phyloP scores from a whole-genome alignment of 2,329 filamentous ascomycete species.

The Colletotrichum eremochloae region DNA sequence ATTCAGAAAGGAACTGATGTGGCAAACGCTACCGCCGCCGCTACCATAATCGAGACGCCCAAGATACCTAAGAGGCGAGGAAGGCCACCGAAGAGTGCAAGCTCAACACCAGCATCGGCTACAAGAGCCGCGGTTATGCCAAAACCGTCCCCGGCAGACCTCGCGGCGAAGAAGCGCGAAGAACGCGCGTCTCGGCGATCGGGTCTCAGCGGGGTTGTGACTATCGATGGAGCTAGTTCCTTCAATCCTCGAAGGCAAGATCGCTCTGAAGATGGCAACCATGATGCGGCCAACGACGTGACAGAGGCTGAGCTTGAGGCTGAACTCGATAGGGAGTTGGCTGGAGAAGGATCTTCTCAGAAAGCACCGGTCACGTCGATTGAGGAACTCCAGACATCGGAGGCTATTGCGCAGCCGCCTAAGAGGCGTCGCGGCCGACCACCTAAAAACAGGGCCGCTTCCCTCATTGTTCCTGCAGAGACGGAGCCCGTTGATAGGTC shows the following conservation, averaged over 20 bases:
- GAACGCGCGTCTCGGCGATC: slow-evolving; percentile 41
- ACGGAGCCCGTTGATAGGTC: slow-evolving; percentile 25
- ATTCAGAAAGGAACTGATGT: slow-evolving; percentile 43
- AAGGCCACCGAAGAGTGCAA: slow-evolving; percentile 51
- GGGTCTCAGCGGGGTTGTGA: slow-evolving; percentile 26
- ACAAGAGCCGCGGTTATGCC: slow-evolving; percentile 22
- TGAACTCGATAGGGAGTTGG: slow-evolving; percentile 51
- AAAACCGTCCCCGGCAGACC: slow-evolving; percentile 28
- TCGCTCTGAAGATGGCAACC: slow-evolving; percentile 11
- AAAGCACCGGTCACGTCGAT: slow-evolving; percentile 13
- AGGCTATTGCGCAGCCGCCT: slow-evolving; percentile 1
- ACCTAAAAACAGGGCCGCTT: slow-evolving; percentile 27
- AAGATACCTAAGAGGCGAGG: slow-evolving; percentile 45
- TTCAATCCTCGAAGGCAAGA: slow-evolving; percentile 19
- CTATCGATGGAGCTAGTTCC: slow-evolving; percentile 31
- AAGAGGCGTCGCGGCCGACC: slow-evolving; percentile 39
- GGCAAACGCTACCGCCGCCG: slow-evolving; percentile 37
- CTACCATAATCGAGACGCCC: slow-evolving; percentile 45
- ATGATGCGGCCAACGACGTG: slow-evolving; percentile 42
- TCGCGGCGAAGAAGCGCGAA: slow-evolving; percentile 38
- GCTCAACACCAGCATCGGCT: slow-evolving; percentile 49
- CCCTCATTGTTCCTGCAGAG: background rate
- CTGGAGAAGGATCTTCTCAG: slow-evolving; percentile 42
- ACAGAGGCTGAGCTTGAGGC: slow-evolving; percentile 52
- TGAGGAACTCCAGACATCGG: slow-evolving; percentile 38